Evolutionary conservation across 192 early-diverging fungal genomes (phyloP).

Genomic region (Pecoramyces ruminantium): DNA sequence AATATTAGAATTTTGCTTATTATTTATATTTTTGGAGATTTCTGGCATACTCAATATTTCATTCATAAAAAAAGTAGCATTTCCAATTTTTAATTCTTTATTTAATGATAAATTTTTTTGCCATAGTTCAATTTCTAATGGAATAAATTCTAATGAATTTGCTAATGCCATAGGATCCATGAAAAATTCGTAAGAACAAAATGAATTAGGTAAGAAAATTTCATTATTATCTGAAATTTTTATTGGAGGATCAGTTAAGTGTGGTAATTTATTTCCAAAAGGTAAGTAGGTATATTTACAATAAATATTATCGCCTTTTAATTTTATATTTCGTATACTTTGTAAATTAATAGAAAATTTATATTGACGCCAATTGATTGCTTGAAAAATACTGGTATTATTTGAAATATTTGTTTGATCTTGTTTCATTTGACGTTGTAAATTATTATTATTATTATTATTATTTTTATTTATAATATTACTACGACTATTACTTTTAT

Average conservation of each 20-base stretch:
- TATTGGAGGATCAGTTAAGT: slow-evolving; percentile 19
- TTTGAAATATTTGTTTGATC: neutral
- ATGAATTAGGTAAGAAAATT: slow-evolving; percentile 16
- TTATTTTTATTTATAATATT: neutral
- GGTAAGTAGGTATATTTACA: slow-evolving; percentile 24
- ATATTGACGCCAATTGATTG: neutral
- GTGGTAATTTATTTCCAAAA: slow-evolving; percentile 22
- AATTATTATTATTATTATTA: neutral
- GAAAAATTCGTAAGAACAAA: slow-evolving; percentile 33
- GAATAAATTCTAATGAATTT: slow-evolving; percentile 24
- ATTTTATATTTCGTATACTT: neutral
- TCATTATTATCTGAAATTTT: slow-evolving; percentile 7
- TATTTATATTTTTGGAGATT: neutral
- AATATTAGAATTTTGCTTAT: neutral
- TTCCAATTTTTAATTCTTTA: slow-evolving; percentile 15
- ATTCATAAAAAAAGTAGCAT: slow-evolving; percentile 1
- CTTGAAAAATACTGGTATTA: neutral
- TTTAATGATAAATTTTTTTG: slow-evolving; percentile 9
- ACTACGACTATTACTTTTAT: neutral
- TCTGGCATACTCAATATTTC: neutral
- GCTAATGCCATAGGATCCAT: slow-evolving; percentile 18
- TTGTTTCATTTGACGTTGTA: neutral
- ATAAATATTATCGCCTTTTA: slow-evolving; percentile 1
- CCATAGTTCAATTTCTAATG: slow-evolving; percentile 23
- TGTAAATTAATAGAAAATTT: neutral